Evolutionary conservation across 805 yeast species (phyloP).

Genomic region (Candida stauntonica): DNA sequence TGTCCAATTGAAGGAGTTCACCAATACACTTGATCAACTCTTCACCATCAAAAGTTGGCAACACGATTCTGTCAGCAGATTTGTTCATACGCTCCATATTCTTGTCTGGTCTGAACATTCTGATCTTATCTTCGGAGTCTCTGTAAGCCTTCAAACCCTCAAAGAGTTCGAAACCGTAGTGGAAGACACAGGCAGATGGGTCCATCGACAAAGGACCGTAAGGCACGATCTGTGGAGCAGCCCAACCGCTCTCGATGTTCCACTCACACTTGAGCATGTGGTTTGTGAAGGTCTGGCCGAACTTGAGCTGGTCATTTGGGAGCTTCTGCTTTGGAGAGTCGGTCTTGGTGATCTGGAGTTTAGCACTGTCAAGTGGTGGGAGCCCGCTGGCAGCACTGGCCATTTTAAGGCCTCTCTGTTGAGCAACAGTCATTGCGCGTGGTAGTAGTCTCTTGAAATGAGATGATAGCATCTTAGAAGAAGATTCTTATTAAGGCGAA

Average conservation of each 20-base stretch:
- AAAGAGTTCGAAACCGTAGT: constrained; percentile 90
- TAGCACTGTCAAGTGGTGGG: constrained; percentile 51
- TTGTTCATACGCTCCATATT: constrained; percentile 89
- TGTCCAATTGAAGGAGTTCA: constrained; percentile 70
- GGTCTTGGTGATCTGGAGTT: constrained; percentile 44
- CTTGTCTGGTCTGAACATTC: constrained; percentile 87
- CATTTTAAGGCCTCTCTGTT: constrained; percentile 4
- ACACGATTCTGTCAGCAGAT: constrained; percentile 83
- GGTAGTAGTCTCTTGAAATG: constrained; percentile 5
- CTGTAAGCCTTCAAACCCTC: constrained; percentile 95
- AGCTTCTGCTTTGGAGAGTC: constrained; percentile 47
- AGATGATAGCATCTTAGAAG: constrained; percentile 3
- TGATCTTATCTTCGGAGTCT: constrained; percentile 55
- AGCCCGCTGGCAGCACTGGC: constrained; percentile 10
- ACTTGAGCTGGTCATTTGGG: constrained; percentile 60
- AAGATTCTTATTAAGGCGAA: not conserved
- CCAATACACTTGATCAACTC: constrained; percentile 73
- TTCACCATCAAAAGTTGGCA: constrained; percentile 80
- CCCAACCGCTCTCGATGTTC: constrained; percentile 80
- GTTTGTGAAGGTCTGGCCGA: constrained; percentile 74
- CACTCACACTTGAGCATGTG: constrained; percentile 90
- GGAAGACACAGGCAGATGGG: constrained; percentile 89
- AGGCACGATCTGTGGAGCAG: constrained; percentile 80
- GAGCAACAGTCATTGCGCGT: constrained; percentile 11
- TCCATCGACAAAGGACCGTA: constrained; percentile 73